Evolutionary conservation across 139 green algal genomes (phyloP).

Genomic region (Chlamydomonas asymmetrica): DNA sequence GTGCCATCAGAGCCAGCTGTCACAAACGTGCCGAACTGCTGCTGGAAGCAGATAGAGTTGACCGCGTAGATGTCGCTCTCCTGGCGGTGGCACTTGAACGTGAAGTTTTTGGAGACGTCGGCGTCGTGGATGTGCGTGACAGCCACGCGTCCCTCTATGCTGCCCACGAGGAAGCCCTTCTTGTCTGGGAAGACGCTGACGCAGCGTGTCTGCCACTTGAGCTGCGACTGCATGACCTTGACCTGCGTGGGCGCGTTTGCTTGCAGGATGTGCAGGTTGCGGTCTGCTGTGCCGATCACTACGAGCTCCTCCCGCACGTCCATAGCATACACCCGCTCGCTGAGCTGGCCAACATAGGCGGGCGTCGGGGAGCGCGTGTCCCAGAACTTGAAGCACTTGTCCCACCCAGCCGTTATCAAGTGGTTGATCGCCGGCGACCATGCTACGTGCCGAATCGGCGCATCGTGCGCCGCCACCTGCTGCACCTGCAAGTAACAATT

Average conservation of each 20-base stretch:
- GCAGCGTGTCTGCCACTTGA: conserved; percentile 98
- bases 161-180: conserved; percentile 90
- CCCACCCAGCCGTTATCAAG: conserved; percentile 83
- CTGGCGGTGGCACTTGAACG: conserved; percentile 87
- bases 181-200: conserved; percentile 87
- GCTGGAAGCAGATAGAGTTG: conserved; percentile 94
- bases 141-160: conserved; percentile 92
- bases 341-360: conserved; percentile 44
- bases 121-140: conserved; percentile 94
- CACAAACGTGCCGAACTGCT: conserved; percentile 86
- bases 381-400: conserved; percentile 60
- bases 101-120: conserved; percentile 54
- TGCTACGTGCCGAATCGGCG: conserved; percentile 68
- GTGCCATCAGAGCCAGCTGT: conserved; percentile 89
- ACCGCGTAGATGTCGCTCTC: conserved; percentile 92
- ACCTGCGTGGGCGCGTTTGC: conserved; percentile 58
- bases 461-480: conserved; percentile 87
- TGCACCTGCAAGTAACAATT: too few relatives aligned
- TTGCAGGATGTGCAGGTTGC: conserved; percentile 75
- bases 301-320: conserved; percentile 76
- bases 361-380: conserved; percentile 42
- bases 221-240: conserved; percentile 85
- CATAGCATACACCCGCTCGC: conserved; percentile 91
- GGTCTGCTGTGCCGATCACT: conserved; percentile 79
- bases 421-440: conserved; percentile 70